Evolutionary conservation across 2,329 filamentous ascomycete species (phyloP).

Genomic region (Ophiostoma pallidulum): DNA sequence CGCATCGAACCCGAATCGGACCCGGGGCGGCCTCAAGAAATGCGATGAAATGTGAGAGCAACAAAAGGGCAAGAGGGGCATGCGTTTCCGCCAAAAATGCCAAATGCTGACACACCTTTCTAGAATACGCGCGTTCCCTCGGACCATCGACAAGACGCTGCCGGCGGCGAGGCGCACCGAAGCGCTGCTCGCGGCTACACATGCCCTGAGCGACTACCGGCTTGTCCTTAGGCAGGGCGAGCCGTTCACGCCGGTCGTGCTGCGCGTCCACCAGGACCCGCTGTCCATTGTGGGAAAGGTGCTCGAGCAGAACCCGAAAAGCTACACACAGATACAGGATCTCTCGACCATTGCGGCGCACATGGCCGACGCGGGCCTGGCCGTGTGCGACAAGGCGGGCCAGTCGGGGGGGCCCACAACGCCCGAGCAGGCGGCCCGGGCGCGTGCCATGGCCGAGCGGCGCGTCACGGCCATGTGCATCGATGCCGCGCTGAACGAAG

Average conservation of each 20-base stretch:
- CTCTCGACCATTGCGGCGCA: slow-evolving; percentile 59
- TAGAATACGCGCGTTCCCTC: slow-evolving; percentile 56
- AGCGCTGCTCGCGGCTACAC: slow-evolving; percentile 61
- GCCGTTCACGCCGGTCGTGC: slow-evolving; percentile 67
- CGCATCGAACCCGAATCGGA: slow-evolving; percentile 71
- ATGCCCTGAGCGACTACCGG: slow-evolving; percentile 66
- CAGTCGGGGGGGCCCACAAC: slow-evolving; percentile 18
- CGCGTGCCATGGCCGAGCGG: slow-evolving; percentile 40
- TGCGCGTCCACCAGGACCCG: slow-evolving; percentile 69
- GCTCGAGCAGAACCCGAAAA: slow-evolving; percentile 63
- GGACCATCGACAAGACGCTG: slow-evolving; percentile 42
- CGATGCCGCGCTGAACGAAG: slow-evolving; percentile 63
- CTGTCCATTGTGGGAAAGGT: slow-evolving; percentile 63
- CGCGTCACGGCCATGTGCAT: slow-evolving; percentile 74
- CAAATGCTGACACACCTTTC: slow-evolving; percentile 6
- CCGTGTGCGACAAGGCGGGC: slow-evolving; percentile 22
- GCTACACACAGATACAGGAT: slow-evolving; percentile 66
- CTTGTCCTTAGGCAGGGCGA: slow-evolving; percentile 71
- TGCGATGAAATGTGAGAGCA: slow-evolving; percentile 63
- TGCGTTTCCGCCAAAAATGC: no score
- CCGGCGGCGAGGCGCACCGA: slow-evolving; percentile 46
- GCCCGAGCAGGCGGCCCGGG: slow-evolving; percentile 21
- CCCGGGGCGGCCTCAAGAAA: slow-evolving; percentile 65
- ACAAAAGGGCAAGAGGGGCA: no score
- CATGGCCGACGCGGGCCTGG: slow-evolving; percentile 53